These are phyloP conservation scores for Fomitopsis pinicola DNA, from an alignment of 1,284 basidiomycete genomes.

Conservation along the genomic window DNA sequence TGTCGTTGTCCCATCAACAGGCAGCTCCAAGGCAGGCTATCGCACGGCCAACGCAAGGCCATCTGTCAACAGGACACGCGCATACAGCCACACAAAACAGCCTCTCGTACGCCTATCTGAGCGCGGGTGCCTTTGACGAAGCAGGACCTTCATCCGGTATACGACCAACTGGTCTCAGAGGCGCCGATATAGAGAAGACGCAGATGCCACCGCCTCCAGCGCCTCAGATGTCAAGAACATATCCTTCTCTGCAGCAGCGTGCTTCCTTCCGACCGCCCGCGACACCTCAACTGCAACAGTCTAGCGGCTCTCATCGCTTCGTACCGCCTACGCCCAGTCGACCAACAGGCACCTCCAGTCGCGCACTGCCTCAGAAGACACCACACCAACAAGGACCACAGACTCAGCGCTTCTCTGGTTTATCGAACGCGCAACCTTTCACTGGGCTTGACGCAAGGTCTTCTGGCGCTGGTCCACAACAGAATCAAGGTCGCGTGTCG, in stretches of 20 bases:
- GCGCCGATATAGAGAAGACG: background rate
- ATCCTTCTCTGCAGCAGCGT: slow-evolving; percentile 6
- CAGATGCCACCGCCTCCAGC: slow-evolving; percentile 13
- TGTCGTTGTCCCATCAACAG: slow-evolving; percentile 21
- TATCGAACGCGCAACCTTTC: background rate
- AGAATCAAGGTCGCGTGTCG: background rate
- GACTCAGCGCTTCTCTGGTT: slow-evolving; percentile 12
- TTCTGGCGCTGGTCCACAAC: slow-evolving; percentile 2
- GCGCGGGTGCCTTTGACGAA: background rate
- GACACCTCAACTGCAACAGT: slow-evolving; percentile 10
- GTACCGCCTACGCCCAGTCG: slow-evolving; percentile 11
- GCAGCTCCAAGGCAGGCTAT: slow-evolving; percentile 17
- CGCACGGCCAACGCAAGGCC: slow-evolving; percentile 8
- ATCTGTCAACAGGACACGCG: slow-evolving; percentile 9
- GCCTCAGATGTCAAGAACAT: slow-evolving; percentile 7
- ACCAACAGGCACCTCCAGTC: slow-evolving; percentile 11
- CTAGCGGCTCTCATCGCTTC: slow-evolving; percentile 11
- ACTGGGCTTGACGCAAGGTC: slow-evolving; percentile 5
- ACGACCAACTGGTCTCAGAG: background rate
- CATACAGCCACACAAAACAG: slow-evolving; percentile 10
- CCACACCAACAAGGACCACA: background rate
- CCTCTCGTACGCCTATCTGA: slow-evolving; percentile 10
- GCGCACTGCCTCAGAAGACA: slow-evolving; percentile 17
- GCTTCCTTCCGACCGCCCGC: slow-evolving; percentile 11
- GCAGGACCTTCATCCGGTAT: slow-evolving; percentile 2